Base-by-base conservation (phyloP, 176 grass and related monocot genomes). In the Canna indica region DNA sequence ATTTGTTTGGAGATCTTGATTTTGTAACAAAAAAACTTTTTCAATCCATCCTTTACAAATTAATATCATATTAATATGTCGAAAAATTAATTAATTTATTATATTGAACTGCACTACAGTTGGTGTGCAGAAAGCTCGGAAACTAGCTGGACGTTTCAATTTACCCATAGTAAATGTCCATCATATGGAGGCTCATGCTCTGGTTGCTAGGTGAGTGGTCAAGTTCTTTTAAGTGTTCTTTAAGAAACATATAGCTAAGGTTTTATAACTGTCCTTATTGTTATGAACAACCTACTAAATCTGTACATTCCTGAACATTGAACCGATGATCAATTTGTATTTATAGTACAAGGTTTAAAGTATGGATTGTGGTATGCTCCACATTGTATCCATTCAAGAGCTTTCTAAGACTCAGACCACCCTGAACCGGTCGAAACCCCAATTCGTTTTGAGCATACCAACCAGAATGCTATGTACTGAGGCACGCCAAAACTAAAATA, bases 171-270 rank as follows among this genome's bases (percentile, higher is more conserved):
- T 96, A 81, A 81, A 83, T 64, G 86, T 91, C 77, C 88, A 96
- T 81, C 92, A 91, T 81, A 96, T 96, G 92, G 92, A 96, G 63
- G 92, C 88, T 45, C 88, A 96, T 69, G 79, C 88, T 81, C 81
- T 96, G 78, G 92, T 96, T 89, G 87, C 92, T 74, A 96, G 92
- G 92, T 91, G 83, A 71, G 71, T 56, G 20, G 20, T 60, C 58
- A 75, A 56, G 20, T 26, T 11, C 25, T 14, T 16, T 54, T 7
- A 30, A 30, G 15, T 30, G 8, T 30, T 30, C 16, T 31, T 60
- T 14, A 31, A 60, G 58, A 60, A 60, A 60, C 15, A 29, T 31
- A 24, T 12, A 60, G 16, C 11, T 7, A 66, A 11, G 3, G 3
- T 66, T 41, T 66, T 24, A 65, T 36, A 9, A 65, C 29, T 62